Conservation (phyloP, 2,329 filamentous ascomycete genomes). For the Xylaria sp. region DNA sequence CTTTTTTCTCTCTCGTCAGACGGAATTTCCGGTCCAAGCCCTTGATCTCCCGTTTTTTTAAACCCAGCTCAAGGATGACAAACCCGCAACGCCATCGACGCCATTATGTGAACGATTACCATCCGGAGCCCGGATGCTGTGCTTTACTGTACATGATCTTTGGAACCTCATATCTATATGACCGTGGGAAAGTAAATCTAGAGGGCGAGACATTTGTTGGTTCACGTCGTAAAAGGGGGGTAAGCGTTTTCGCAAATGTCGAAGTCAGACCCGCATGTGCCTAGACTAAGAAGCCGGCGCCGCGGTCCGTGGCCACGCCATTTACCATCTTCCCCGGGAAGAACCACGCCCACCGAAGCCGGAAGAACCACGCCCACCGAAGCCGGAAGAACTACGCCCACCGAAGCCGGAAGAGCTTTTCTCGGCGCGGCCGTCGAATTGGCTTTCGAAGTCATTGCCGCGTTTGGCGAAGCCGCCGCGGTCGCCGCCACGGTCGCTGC, state of each 20-base stretch:
- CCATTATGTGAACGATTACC: slow-evolving; percentile 13
- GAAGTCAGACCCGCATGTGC: neutral
- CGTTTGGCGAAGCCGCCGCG: neutral
- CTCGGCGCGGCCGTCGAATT: no score
- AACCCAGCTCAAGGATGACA: slow-evolving; percentile 15
- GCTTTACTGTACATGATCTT: slow-evolving; percentile 9
- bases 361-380: slow-evolving; percentile 3
- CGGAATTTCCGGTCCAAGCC: slow-evolving; percentile 14
- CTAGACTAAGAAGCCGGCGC: slow-evolving; percentile 9
- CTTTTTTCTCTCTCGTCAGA: slow-evolving; percentile 6
- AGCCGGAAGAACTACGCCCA: slow-evolving; percentile 1
- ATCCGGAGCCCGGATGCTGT: slow-evolving; percentile 9
- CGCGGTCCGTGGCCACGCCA: neutral
- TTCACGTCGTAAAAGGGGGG: neutral
- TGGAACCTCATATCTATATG: slow-evolving; percentile 8
- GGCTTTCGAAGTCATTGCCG: neutral
- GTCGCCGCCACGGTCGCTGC: neutral
- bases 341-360: neutral
- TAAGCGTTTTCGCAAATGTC: slow-evolving; percentile 6
- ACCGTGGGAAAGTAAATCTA: slow-evolving; percentile 5
- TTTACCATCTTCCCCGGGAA: neutral
- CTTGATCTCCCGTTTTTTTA: slow-evolving; percentile 12
- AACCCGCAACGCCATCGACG: slow-evolving; percentile 23
- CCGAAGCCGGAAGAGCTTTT: neutral
- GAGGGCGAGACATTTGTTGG: neutral